These are phyloP conservation scores for Dioscorea zingiberensis DNA, from an alignment of 106 monocot species.

Conservation along the genomic window DNA sequence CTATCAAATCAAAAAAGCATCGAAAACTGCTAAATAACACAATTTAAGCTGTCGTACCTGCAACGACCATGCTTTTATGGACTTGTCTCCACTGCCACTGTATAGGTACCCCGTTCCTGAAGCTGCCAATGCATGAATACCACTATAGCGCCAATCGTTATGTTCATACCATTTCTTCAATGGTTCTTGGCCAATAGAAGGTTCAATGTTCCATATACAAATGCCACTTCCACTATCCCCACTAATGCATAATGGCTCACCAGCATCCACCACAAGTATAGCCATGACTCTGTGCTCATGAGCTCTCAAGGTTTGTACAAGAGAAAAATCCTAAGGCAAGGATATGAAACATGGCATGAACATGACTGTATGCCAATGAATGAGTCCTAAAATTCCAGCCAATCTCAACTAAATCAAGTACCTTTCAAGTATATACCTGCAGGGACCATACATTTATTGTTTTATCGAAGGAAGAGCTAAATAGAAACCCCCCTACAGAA, in stretches of 20 bases:
- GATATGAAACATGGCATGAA: background rate
- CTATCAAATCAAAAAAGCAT: no score
- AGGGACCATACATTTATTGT: constrained; percentile 89
- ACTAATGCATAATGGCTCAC: constrained; percentile 54
- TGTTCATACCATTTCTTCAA: constrained; percentile 84
- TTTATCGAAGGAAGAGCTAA: constrained; percentile 90
- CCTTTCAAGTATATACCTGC: constrained; percentile 50
- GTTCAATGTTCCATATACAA: constrained; percentile 60
- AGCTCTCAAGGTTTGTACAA: constrained; percentile 55
- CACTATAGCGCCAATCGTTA: constrained; percentile 88
- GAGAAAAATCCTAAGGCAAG: constrained; percentile 67
- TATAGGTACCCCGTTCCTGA: constrained; percentile 66
- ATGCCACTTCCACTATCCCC: constrained; percentile 82
- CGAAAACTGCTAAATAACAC: no score
- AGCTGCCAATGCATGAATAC: constrained; percentile 66
- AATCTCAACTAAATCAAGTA: background rate
- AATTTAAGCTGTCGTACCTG: constrained; percentile 29
- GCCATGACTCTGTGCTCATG: constrained; percentile 80
- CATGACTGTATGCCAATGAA: background rate
- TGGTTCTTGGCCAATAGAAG: constrained; percentile 25
- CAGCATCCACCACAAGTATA: constrained; percentile 37
- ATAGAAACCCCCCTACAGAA: constrained; percentile 78
- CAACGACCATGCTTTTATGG: constrained; percentile 95
- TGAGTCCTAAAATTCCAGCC: background rate
- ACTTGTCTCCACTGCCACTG: constrained; percentile 85